Percentiles rank a stretch among this genome's conserved stretches.
Evolutionary conservation across 306 rosid genomes (phyloP).

Genomic region (Acacia melanoxylon): DNA sequence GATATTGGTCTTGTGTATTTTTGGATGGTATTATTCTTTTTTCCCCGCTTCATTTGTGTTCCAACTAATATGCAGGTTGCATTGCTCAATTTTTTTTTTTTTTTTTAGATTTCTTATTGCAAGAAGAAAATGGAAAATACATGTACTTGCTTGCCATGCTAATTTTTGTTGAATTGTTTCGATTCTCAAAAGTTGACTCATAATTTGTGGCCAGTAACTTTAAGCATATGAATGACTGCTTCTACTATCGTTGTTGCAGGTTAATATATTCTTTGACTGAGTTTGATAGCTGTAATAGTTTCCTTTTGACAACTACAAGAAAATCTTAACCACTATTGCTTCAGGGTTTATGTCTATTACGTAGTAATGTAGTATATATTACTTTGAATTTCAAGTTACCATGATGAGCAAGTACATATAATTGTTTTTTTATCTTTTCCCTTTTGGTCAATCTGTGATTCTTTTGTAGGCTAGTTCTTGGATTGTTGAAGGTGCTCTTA

Average conservation of each 20-base stretch:
- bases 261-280: background rate
- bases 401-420: conserved; percentile 5
- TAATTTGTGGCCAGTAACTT: background rate
- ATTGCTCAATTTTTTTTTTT: background rate
- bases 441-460: conserved; percentile 35
- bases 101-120: background rate
- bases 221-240: background rate
- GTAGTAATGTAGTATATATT: conserved; percentile 13
- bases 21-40: background rate
- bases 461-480: conserved; percentile 82
- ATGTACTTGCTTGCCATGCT: background rate
- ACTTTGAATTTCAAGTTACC: background rate
- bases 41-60: background rate
- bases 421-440: conserved; percentile 24
- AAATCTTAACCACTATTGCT: conserved; percentile 11
- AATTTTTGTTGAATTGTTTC: background rate
- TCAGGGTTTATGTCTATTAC: conserved; percentile 10
- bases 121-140: background rate
- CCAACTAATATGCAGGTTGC: background rate
- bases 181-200: background rate
- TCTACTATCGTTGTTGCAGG: background rate
- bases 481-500: conserved; percentile 79
- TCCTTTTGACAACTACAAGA: background rate
- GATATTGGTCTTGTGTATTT: background rate
- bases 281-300: conserved; percentile 9